Evolutionary conservation across 1,284 basidiomycete genomes (phyloP), one percentile per base, ranked within the genome.

Genomic region (Coriolopsis trogii): DNA sequence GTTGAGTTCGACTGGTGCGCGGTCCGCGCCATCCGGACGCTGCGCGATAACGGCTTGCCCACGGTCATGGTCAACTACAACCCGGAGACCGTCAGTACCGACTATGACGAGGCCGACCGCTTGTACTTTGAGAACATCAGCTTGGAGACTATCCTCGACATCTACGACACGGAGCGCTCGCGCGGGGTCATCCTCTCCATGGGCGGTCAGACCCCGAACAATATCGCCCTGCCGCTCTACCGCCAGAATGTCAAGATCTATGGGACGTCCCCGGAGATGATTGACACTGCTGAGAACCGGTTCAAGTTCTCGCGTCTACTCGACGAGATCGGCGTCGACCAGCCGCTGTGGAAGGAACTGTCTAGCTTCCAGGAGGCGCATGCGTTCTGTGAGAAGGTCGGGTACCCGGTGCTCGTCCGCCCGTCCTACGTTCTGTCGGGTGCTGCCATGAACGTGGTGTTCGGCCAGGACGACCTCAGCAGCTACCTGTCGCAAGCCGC

Each of bases 1-100:
- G 97, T 99, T 71, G 97, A 99, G 74, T 99, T 99, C 73, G 96
- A 99, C 71, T 99, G 96, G 97, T 99, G 96, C 73, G 96, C 96
- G 16, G 97, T 99, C 44, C 89, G 95, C 45, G 94, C 95, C 24
- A 98, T 98, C 71, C 80, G 96, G 60, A 98, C 96, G 1, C 80
- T 99, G 36, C 92, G 96, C 53, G 90, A 96, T 38, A 88, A 91
- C 67, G 95, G 95, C n/a, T 78, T 93, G 58, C 94, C 93, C 67
- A 98, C 97, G 7, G 86, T 98, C 74, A 99, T 98, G 97, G 91
- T 99, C 75, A 99, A 98, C 78, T 98, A 98, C 76, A 98, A 98
- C 72, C 96, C 96, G 21, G 97, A 99, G 77, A 99, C 96, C 0
- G 96, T 99, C 68, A 95, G 92, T 67, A 98, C 97, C 40, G 97